Evolutionary conservation across 768 basidiomycete genomes (phyloP).

Genomic region (Infundibulicybe gibba): DNA sequence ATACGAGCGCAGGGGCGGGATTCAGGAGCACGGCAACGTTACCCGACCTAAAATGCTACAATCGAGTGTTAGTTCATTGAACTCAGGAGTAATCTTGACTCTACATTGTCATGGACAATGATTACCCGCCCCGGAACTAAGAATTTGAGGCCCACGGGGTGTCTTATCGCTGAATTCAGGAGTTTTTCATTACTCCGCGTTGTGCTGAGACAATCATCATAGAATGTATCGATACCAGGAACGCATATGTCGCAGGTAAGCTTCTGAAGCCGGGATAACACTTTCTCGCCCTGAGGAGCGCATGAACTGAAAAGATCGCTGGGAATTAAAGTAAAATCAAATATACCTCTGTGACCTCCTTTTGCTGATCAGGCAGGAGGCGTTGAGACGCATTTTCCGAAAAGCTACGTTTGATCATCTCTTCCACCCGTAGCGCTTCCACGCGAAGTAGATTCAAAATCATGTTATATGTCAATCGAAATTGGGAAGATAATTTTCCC

Average conservation of each 20-base stretch:
- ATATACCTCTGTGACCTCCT: constrained; percentile 76
- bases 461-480: constrained; percentile 99
- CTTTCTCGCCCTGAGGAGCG: constrained; percentile 61
- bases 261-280: constrained; percentile 55
- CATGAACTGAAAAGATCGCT: too few species aligned
- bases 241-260: constrained; percentile 67
- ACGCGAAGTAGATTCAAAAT: constrained; percentile 95
- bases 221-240: constrained; percentile 72
- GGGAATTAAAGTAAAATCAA: too few species aligned
- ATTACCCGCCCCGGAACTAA: constrained; percentile 77
- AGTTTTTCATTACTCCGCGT: constrained; percentile 61
- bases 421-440: constrained; percentile 93
- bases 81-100: constrained; percentile 14
- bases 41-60: constrained; percentile 71
- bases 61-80: constrained; percentile 1
- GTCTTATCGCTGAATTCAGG: constrained; percentile 51
- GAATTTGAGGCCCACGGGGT: constrained; percentile 65
- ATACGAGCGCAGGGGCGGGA: constrained; percentile 47
- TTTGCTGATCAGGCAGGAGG: constrained; percentile 90
- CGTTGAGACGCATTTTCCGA: constrained; percentile 96
- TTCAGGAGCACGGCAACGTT: constrained; percentile 73
- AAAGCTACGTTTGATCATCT: constrained; percentile 99
- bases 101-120: constrained; percentile 76
- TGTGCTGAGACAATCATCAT: constrained; percentile 66
- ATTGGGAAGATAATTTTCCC: constrained; percentile 91